Conservation (phyloP, 208 protist species). For the Blechomonas ayalai region DNA sequence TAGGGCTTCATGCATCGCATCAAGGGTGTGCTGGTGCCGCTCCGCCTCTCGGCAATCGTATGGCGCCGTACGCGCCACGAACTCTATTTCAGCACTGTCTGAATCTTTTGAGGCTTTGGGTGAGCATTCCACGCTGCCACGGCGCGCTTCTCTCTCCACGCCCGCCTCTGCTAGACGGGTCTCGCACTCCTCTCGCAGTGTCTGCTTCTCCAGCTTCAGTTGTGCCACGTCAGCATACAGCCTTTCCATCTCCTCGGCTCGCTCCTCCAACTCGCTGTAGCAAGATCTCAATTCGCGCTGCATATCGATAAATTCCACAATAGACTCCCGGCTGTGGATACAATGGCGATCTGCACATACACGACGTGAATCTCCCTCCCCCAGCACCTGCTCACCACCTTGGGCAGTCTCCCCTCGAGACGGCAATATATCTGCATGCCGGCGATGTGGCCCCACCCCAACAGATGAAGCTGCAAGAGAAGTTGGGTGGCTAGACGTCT, state of each 20-base stretch:
- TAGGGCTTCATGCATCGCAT: conserved; percentile 3
- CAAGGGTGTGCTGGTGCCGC: too few relatives aligned
- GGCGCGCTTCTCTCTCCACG: too few relatives aligned
- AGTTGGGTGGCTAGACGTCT: not conserved
- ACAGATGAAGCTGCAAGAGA: not conserved
- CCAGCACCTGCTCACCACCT: not conserved
- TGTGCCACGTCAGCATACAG: not conserved
- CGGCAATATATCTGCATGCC: not conserved
- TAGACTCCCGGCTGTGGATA: conserved; percentile 66
- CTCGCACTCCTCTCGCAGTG: too few relatives aligned
- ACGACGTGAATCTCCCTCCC: not conserved
- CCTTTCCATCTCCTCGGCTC: conserved; percentile 15
- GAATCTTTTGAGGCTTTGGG: conserved; percentile 3
- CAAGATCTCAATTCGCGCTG: conserved; percentile 49
- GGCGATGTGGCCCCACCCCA: not conserved
- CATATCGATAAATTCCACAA: conserved; percentile 58
- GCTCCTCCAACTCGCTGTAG: conserved; percentile 26
- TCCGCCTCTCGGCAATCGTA: too few relatives aligned
- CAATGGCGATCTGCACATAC: conserved; percentile 26
- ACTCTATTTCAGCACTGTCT: conserved; percentile 1
- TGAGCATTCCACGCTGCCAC: too few relatives aligned
- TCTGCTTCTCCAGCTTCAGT: conserved; percentile 3
- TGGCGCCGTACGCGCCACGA: not conserved
- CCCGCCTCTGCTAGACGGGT: too few relatives aligned
- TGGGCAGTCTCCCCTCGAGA: not conserved